Evolutionary conservation across 2,329 filamentous ascomycete species (phyloP).

Genomic region (Trichoderma sp.): DNA sequence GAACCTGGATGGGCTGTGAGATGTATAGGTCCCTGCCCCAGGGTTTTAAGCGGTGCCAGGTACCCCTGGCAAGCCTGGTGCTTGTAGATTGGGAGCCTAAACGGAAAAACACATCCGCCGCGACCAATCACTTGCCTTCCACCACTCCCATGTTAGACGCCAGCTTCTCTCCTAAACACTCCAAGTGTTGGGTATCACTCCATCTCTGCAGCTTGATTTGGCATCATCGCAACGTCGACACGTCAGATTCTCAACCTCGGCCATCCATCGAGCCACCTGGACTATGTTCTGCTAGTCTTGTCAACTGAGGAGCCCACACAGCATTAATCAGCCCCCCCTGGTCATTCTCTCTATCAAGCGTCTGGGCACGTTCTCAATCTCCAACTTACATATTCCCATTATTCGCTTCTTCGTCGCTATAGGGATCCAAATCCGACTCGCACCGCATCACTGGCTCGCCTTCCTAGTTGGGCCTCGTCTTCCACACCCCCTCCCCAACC

Average conservation of each 20-base stretch:
- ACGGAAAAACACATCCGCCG: slow-evolving; percentile 20
- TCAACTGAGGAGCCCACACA: not conserved
- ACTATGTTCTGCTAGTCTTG: not conserved
- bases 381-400: not conserved
- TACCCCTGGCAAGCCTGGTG: not conserved
- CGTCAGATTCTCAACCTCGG: slow-evolving; percentile 9
- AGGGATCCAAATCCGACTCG: slow-evolving; percentile 13
- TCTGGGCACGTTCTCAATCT: slow-evolving; percentile 1
- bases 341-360: not conserved
- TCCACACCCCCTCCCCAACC: slow-evolving; percentile 3
- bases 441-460: slow-evolving; percentile 26
- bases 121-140: not conserved
- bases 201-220: slow-evolving; percentile 4
- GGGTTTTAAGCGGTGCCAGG: not conserved
- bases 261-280: not conserved
- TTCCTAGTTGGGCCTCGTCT: slow-evolving; percentile 28
- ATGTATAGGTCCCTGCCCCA: not conserved
- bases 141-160: not conserved
- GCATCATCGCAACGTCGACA: slow-evolving; percentile 17
- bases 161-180: slow-evolving; percentile 2
- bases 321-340: not conserved
- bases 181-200: slow-evolving; percentile 9
- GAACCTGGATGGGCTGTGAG: not conserved
- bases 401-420: slow-evolving; percentile 4
- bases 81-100: not conserved